Evolutionary conservation across 768 basidiomycete species (phyloP), one percentile per base, ranked within the genome.

Genomic region (Paxillus ammoniavirescens): DNA sequence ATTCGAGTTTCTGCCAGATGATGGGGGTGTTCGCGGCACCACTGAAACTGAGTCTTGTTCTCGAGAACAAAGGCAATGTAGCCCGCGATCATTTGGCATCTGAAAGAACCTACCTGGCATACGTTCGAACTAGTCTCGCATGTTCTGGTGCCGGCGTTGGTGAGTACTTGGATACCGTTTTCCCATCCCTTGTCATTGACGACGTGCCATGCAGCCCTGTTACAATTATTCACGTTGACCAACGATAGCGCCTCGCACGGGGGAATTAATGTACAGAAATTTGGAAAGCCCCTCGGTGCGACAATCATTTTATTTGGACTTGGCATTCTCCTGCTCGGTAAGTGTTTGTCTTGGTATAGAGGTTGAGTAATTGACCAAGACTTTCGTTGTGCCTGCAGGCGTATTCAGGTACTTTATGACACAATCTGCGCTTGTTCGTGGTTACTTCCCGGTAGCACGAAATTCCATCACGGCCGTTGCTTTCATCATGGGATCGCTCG

Each of bases 81-180:
- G 84, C 84, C 8, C 75, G 84, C 9, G 84, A 86, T 58, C 84
- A 86, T 59, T 71, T 86, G 0, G 84, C 84, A 2, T 80, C 77
- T 14, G 84, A 86, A 59, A 72, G 84, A 44, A 85, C 84, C 2
- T 85, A 82, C 60, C 68, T 86, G 36, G 82, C 84, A 12, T 86
- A 85, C 57, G 72, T 83, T 46, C 75, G 84, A n/a, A 86, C 84
- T 2, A 84, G 83, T 60, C 71, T 86, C 44, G 77, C 81, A 1
- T 73, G 84, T 36, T 79, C 82, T 3, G 77, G 81, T 2, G 72
- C 81, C 5, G 84, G 83, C 31, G 82, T 86, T 35, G 83, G 82
- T 83, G 52, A 58, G 81, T 74, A 23, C 33, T 52, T 43, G 38
- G 21, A 23, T 12, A 3, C 12, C 35, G 10, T 14, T 2, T 10